Evolutionary conservation across 23 red algal species (phyloP).

Genomic region (Gracilaria gracilis): DNA sequence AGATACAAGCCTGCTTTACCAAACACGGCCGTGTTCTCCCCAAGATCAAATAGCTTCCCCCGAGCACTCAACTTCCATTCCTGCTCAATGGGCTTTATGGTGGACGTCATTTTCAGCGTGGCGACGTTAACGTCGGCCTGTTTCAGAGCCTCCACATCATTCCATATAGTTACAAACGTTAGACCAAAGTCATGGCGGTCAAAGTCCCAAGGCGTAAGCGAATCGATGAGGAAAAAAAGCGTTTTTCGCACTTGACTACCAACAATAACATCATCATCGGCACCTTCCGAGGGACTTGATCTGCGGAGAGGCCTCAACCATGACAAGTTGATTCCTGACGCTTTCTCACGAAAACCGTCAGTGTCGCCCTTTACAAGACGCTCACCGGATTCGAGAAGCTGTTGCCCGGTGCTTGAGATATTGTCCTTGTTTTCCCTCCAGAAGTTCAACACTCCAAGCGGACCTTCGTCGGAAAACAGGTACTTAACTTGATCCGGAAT

Average conservation of each 20-base stretch:
- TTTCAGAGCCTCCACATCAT: constrained; percentile 19
- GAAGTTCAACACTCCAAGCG: constrained; percentile 41
- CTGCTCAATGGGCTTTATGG: constrained; percentile 62
- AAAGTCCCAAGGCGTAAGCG: constrained; percentile 72
- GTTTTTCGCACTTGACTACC: not conserved
- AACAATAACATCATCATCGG: not conserved
- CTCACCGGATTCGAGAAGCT: constrained; percentile 43
- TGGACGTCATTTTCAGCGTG: constrained; percentile 59
- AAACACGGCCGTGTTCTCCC: constrained; percentile 55
- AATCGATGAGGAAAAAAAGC: constrained; percentile 30
- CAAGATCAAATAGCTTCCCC: constrained; percentile 42
- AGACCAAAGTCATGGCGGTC: constrained; percentile 73
- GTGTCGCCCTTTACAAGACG: constrained; percentile 23
- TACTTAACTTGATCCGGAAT: constrained; percentile 28
- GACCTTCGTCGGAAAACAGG: constrained; percentile 54
- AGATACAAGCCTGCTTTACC: constrained; percentile 77
- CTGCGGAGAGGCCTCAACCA: constrained; percentile 20
- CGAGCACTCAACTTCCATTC: constrained; percentile 75
- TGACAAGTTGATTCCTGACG: constrained; percentile 33
- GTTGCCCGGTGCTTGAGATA: constrained; percentile 19
- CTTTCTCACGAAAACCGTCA: constrained; percentile 43
- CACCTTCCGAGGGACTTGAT: not conserved
- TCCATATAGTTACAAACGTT: constrained; percentile 59
- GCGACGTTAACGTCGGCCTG: not conserved
- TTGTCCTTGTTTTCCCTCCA: constrained; percentile 58